Percentiles rank a stretch among this genome's conserved stretches.
Evolutionary conservation across 2,329 filamentous ascomycete genomes (phyloP).

Genomic region (Zalaria obscura): DNA sequence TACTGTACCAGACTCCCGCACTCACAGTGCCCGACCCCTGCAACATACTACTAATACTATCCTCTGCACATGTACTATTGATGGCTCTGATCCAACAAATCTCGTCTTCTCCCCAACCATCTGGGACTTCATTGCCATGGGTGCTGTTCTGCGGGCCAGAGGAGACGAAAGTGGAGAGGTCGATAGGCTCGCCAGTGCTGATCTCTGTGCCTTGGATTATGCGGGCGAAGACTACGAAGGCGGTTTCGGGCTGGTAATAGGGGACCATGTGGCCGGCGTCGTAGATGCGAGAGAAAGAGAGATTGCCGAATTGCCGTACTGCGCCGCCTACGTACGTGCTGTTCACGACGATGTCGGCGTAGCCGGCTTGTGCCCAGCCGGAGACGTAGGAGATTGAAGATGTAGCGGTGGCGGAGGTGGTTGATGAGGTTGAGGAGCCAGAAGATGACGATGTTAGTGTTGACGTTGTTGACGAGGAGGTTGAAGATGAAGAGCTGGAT

Average conservation of each 20-base stretch:
- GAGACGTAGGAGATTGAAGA: conserved; percentile 32
- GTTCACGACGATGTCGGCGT: conserved; percentile 57
- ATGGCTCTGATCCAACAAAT: conserved; percentile 49
- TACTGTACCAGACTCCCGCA: conserved; percentile 42
- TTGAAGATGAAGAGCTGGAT: conserved; percentile 9
- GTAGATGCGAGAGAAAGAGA: conserved; percentile 37
- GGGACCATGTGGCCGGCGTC: conserved; percentile 39
- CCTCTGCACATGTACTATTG: conserved; percentile 36
- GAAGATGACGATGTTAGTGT: conserved; percentile 5
- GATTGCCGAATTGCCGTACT: conserved; percentile 63
- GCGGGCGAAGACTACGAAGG: conserved; percentile 38
- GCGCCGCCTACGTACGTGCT: conserved; percentile 45
- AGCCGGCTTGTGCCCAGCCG: conserved; percentile 52
- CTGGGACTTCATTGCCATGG: conserved; percentile 38
- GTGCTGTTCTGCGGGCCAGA: conserved; percentile 44
- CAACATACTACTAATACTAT: conserved; percentile 34
- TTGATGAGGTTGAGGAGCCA: conserved; percentile 16
- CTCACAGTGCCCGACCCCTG: conserved; percentile 41
- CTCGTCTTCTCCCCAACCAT: conserved; percentile 25
- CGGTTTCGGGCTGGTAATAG: conserved; percentile 39
- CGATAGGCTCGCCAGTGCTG: conserved; percentile 33
- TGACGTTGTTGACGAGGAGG: conserved; percentile 8
- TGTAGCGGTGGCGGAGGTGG: conserved; percentile 1
- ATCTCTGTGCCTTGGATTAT: conserved; percentile 36
- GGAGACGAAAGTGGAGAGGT: conserved; percentile 40